Base-by-base conservation (phyloP, 2,329 filamentous ascomycete genomes). In the Phialocephala sp. region DNA sequence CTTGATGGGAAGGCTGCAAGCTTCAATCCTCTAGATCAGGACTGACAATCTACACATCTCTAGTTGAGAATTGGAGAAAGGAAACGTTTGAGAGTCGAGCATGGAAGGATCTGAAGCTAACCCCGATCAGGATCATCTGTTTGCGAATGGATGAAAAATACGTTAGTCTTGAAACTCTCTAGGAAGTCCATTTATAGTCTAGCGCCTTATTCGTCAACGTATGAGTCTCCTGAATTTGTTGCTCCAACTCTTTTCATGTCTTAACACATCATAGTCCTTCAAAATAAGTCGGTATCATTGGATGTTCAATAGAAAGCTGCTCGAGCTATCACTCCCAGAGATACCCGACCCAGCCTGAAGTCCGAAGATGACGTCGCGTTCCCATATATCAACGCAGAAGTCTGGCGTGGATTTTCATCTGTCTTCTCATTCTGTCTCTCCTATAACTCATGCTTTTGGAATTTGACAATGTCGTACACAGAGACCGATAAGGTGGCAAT, bases 1-100 rank as follows among this genome's bases (percentile, higher is more conserved):
- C 27, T 43, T 24, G 54, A 63, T 47, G 27, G 54, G 12, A 58
- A 63, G 39, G 20, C 58, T 5, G 54, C 58, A 9, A 56, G 45
- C 41, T 32, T 59, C 24, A 20, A 59, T 32, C 27, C 27, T 32
- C 27, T 32, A 32, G 27, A 32, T 32, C 27, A 32, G 12, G 20
- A 43, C 18, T 6, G 56, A 20, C 15, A 14, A 18, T 22, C 43
- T 36, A 22, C 6, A 20, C 11, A 14, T 14, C 9, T n/a, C 6
- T 11, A 24, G 45, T 20, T 22, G n/a, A 4, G 43, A 22, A 20
- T 11, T 20, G 20, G 22, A 20, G n/a, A 2, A 14, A 45, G 43
- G n/a, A 20, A 45, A 18, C 18, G 15, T 18, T n/a, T 45, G n/a
- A 45, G 18, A 20, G 14, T 18, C 8, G 2, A 4, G 4, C 2